A percentile compares a stretch with the other conserved stretches of the same genome.
phyloP scores from a whole-genome alignment of 2,329 filamentous ascomycete species.

The Dryadomyces quercivorus region DNA sequence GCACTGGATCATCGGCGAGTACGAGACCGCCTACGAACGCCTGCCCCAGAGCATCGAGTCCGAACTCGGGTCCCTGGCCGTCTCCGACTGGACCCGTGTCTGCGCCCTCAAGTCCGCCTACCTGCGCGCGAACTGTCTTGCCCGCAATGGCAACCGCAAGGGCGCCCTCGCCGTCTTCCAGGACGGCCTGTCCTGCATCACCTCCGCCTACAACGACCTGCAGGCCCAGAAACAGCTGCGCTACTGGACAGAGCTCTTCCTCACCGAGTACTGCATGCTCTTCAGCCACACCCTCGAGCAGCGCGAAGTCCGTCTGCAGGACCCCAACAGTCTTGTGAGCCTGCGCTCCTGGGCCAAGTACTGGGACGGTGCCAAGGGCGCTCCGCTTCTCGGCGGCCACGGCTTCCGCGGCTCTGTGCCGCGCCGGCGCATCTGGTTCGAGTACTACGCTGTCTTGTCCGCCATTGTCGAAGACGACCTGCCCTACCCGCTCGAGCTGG shows the following conservation, averaged over 20 bases:
- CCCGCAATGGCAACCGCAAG: slow-evolving; percentile 31
- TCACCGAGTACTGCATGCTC: slow-evolving; percentile 64
- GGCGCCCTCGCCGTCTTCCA: slow-evolving; percentile 57
- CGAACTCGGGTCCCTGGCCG: slow-evolving; percentile 37
- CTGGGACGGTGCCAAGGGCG: slow-evolving; percentile 41
- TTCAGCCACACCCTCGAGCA: slow-evolving; percentile 46
- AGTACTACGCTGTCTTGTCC: slow-evolving; percentile 74
- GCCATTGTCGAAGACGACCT: slow-evolving; percentile 57
- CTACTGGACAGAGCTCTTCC: slow-evolving; percentile 66
- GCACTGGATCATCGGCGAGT: slow-evolving; percentile 65
- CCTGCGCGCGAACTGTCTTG: slow-evolving; percentile 55
- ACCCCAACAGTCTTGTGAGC: slow-evolving; percentile 40
- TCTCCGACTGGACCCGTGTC: slow-evolving; percentile 68
- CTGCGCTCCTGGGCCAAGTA: slow-evolving; percentile 60
- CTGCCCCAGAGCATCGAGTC: slow-evolving; percentile 50
- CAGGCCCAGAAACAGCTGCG: slow-evolving; percentile 52
- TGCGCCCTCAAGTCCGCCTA: slow-evolving; percentile 71
- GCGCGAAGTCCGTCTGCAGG: slow-evolving; percentile 35
- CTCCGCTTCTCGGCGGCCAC: slow-evolving; percentile 37
- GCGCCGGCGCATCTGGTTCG: slow-evolving; percentile 63
- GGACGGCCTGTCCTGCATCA: slow-evolving; percentile 51
- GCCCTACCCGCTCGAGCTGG: slow-evolving; percentile 41
- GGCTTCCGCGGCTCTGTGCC: slow-evolving; percentile 48
- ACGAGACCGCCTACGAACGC: slow-evolving; percentile 43
- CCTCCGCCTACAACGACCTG: slow-evolving; percentile 35